Percentiles rank a stretch among this genome's conserved stretches.
phyloP scores from a whole-genome alignment of 192 early-diverging fungal species.

The Gryganskiella cystojenkinii region DNA sequence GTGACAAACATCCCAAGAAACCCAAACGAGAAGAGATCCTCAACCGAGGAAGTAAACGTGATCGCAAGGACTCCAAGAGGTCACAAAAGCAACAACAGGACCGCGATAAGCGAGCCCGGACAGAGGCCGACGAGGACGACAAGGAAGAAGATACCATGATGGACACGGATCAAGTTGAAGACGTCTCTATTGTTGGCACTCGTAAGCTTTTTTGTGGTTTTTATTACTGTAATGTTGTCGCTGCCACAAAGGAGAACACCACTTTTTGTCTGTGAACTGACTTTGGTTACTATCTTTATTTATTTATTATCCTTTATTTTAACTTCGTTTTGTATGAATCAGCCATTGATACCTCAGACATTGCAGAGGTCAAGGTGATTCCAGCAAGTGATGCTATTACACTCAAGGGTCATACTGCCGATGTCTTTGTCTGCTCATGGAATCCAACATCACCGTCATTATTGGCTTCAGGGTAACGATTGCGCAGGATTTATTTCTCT shows the following conservation, averaged over 20 bases:
- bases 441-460: constrained; percentile 70
- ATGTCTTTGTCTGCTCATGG: constrained; percentile 86
- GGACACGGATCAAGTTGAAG: constrained; percentile 46
- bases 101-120: constrained; percentile 59
- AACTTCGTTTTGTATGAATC: no score
- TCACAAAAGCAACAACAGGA: constrained; percentile 36
- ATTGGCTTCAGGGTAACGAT: constrained; percentile 80
- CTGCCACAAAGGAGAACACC: background rate
- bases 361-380: constrained; percentile 40
- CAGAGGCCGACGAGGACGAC: constrained; percentile 35
- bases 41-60: constrained; percentile 54
- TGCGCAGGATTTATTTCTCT: no score
- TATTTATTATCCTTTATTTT: no score
- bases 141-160: constrained; percentile 45
- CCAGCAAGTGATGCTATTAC: constrained; percentile 61
- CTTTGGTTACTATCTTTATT: background rate
- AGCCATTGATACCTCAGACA: constrained; percentile 21
- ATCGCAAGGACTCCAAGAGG: constrained; percentile 53
- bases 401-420: constrained; percentile 74
- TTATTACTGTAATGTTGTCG: background rate
- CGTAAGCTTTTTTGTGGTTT: constrained; percentile 40
- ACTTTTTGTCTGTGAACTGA: no score
- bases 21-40: constrained; percentile 44
- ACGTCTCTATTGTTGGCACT: constrained; percentile 33
- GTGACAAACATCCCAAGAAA: constrained; percentile 63